These are phyloP conservation scores for Datisca glomerata DNA, from an alignment of 306 rosid species.

Conservation along the genomic window DNA sequence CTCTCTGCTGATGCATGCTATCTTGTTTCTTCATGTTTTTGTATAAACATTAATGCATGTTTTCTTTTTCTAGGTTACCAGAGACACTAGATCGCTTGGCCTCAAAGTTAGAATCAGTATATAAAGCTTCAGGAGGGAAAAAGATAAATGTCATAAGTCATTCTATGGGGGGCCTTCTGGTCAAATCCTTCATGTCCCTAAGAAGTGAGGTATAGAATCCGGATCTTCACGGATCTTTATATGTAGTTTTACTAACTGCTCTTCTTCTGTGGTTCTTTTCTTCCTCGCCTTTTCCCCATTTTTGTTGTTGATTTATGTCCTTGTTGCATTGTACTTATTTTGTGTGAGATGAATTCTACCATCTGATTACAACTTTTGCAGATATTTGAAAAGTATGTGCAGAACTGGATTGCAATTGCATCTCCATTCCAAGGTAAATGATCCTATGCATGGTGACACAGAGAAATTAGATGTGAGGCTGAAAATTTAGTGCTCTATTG, in stretches of 20 bases:
- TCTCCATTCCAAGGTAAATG: conserved; percentile 83
- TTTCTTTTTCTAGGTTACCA: conserved; percentile 48
- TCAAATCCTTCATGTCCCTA: conserved; percentile 90
- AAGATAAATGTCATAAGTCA: conserved; percentile 83
- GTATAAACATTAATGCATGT: conserved; percentile 1
- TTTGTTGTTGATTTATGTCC: too few species aligned
- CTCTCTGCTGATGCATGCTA: neutral
- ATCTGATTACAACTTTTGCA: conserved; percentile 26
- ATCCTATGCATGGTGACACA: neutral
- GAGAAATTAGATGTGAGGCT: neutral
- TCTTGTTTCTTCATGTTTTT: neutral
- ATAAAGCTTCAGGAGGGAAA: conserved; percentile 78
- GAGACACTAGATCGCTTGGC: conserved; percentile 74
- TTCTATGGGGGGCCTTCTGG: conserved; percentile 96
- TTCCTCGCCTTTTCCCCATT: conserved; percentile 4
- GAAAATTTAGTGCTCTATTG: too few species aligned
- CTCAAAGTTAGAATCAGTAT: conserved; percentile 51
- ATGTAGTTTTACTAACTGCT: conserved; percentile 5
- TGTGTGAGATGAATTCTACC: conserved; percentile 9
- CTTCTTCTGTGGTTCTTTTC: conserved; percentile 14
- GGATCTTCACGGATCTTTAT: conserved; percentile 1
- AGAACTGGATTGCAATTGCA: conserved; percentile 89
- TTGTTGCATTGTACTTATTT: too few species aligned
- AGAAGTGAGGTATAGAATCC: conserved; percentile 51
- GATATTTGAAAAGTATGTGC: conserved; percentile 96